phyloP scores from a whole-genome alignment of 2,329 filamentous ascomycete genomes.

The Sclerotinia minor region DNA sequence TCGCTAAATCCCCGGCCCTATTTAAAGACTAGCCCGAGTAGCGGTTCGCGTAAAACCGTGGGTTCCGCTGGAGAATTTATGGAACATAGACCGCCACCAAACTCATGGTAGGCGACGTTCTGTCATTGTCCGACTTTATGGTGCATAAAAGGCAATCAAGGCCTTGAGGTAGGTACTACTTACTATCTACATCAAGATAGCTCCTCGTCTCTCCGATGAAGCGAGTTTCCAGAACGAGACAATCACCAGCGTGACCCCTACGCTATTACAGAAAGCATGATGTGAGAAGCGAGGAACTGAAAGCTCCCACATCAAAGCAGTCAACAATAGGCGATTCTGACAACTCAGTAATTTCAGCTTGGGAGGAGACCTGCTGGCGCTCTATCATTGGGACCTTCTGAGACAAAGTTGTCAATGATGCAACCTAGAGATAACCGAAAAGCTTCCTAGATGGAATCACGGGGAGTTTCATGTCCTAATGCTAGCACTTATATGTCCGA shows the following conservation, averaged over 20 bases:
- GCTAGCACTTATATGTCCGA: slow-evolving; percentile 28
- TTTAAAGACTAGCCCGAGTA: too few species aligned
- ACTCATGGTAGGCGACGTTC: background rate
- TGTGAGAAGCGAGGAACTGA: background rate
- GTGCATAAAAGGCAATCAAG: background rate
- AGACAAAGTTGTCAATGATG: too few species aligned
- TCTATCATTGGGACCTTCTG: background rate
- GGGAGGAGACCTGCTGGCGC: background rate
- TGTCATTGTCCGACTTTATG: background rate
- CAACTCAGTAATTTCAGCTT: background rate
- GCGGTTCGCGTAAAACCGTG: background rate
- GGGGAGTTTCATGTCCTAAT: slow-evolving; percentile 28
- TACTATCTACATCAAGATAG: background rate
- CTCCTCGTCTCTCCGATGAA: background rate
- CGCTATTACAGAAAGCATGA: background rate
- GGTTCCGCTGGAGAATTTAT: background rate
- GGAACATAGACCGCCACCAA: background rate
- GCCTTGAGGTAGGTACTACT: background rate
- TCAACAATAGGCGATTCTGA: background rate
- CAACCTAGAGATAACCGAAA: background rate
- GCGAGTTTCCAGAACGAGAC: background rate
- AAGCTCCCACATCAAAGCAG: background rate
- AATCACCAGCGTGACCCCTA: background rate
- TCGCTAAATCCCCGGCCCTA: too few species aligned
- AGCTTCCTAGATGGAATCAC: slow-evolving; percentile 29